Base-by-base conservation (phyloP, 768 basidiomycete species). In the Sistotremastrum suecicum region DNA sequence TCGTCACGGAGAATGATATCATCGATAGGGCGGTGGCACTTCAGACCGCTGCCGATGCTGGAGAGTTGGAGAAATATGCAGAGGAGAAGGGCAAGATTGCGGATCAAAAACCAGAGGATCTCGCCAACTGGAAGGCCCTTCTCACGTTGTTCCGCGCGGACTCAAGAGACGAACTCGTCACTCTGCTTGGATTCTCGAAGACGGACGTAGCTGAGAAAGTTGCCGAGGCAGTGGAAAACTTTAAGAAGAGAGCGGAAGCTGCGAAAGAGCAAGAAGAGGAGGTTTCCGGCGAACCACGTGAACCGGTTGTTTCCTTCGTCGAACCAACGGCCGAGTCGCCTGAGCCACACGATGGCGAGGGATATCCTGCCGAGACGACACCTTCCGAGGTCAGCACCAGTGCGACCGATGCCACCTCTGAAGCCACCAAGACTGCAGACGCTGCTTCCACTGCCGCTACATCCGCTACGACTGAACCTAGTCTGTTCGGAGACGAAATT, bases 181-280 rank as follows among this genome's bases (percentile, higher is more conserved):
- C 81, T 2, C 64, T 97, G 1, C 72, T 99, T 9, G 94, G 92
- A 0, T 97, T 92, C 61, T 92, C 89, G 3, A 92, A 94, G 62
- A 75, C 72, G 7, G 88, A 92, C 51, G 75, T 95, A 11, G 78
- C 77, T 2, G 64, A 69, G 3, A 81, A 80, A 50, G 86, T 97
- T 11, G 76, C 78, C 7, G 81, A 86, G 51, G 89, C 90, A 7
- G 75, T 92, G 39, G 76, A 82, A 40, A 82, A 76, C 43, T 66
- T 90, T 52, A 81, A 80, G 53, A 66, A 66, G 9, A 53, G 67
- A 1, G 63, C 65, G 8, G 61, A 63, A 7, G 55, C 61, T 41
- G 59, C 50, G 51, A 56, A 3, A 40, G 44, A 41, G 51, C 49
- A 46, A 5, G 63, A 64, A 45, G 58, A 59, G 20, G 64, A 71